These are phyloP conservation scores for Artemisia tridentata DNA, from an alignment of 129 eudicot species.

Conservation along the genomic window DNA sequence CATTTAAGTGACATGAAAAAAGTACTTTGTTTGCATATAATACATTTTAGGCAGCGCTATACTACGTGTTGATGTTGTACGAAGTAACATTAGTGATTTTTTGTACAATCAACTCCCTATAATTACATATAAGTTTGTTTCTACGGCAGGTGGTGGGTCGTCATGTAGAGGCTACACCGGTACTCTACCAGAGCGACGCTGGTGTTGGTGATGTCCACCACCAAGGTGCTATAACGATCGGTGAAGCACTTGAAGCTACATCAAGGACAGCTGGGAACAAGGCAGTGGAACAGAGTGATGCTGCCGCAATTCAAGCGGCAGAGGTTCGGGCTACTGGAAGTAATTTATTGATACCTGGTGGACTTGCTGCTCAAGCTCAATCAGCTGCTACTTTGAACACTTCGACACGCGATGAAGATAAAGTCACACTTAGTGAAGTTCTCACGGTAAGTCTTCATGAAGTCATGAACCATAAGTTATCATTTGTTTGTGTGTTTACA, in stretches of 20 bases:
- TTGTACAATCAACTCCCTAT: neutral
- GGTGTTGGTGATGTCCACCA: slow-evolving; percentile 29
- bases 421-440: slow-evolving; percentile 59
- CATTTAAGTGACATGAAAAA: no score
- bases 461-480: no score
- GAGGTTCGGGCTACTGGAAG: slow-evolving; percentile 70
- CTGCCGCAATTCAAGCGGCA: slow-evolving; percentile 75
- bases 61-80: no score
- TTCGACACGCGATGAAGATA: slow-evolving; percentile 43
- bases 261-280: slow-evolving; percentile 52
- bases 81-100: no score
- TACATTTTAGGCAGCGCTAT: neutral
- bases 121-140: neutral
- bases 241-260: slow-evolving; percentile 79
- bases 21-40: no score
- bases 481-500: no score
- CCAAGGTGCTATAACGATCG: slow-evolving; percentile 58
- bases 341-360: slow-evolving; percentile 45
- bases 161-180: slow-evolving; percentile 39
- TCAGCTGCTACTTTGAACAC: slow-evolving; percentile 63
- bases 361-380: slow-evolving; percentile 69
- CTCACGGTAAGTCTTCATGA: slow-evolving; percentile 32
- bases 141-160: slow-evolving; percentile 59
- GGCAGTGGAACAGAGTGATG: slow-evolving; percentile 70
- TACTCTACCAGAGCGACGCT: slow-evolving; percentile 16